Conservation (phyloP, 2,329 filamentous ascomycete genomes). For the Fusarium mexicanum region DNA sequence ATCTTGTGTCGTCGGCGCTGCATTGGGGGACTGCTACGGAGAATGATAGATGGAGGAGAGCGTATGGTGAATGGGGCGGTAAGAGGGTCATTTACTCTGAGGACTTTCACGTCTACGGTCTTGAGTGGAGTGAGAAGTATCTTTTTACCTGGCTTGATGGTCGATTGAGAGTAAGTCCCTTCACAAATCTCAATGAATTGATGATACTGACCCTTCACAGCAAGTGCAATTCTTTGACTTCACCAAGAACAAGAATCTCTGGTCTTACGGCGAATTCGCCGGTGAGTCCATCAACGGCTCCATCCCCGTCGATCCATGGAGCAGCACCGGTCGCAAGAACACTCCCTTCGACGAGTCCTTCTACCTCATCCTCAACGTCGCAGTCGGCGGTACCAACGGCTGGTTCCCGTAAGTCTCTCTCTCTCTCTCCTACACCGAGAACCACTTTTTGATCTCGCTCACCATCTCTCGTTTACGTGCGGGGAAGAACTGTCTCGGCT, state of each 20-base stretch:
- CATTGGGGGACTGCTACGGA: conserved; percentile 54
- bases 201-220: conserved; percentile 1
- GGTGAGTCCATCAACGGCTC: conserved; percentile 52
- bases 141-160: conserved; percentile 62
- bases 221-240: conserved; percentile 46
- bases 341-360: conserved; percentile 62
- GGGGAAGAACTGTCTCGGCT: conserved; percentile 1
- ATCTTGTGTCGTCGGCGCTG: conserved; percentile 53
- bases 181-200: not conserved
- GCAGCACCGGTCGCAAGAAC: conserved; percentile 47
- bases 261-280: conserved; percentile 52
- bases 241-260: conserved; percentile 46
- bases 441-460: not conserved
- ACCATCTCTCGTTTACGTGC: not conserved
- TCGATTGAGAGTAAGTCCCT: conserved; percentile 48
- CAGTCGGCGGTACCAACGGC: conserved; percentile 58
- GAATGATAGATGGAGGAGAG: conserved; percentile 47
- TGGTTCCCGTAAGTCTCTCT: conserved; percentile 52
- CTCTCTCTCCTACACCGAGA: not conserved
- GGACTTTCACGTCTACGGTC: conserved; percentile 59
- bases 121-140: conserved; percentile 62
- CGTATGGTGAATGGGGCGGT: conserved; percentile 44
- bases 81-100: conserved; percentile 50
- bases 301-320: conserved; percentile 56
- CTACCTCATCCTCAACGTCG: conserved; percentile 61